Base-by-base conservation (phyloP, 148 eudicot species). In the Rhododendron henanense region DNA sequence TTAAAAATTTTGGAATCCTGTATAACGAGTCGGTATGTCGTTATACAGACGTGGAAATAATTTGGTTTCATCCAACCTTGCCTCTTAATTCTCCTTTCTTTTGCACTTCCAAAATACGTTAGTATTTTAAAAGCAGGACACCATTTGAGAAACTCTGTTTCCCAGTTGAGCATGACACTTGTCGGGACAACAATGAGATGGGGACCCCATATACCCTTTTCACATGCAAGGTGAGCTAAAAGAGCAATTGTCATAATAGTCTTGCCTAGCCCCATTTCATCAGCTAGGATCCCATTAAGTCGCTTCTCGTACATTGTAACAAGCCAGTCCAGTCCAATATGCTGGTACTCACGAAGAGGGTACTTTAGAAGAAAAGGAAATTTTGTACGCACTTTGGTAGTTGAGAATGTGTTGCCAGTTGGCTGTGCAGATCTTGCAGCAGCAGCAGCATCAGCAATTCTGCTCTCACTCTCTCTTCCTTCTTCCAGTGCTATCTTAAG, bases 151-250 rank as follows among this genome's bases (percentile, higher is more conserved):
- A 97, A 97, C 88, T 97, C 99, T 35, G 99, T 97, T 90, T 97
- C 99, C 99, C 99, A 97, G 84, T 97, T 97, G 85, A 97, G 97
- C 99, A 97, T 97, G 87, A 97, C 99, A 90, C 99, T 97, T 67
- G 99, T 97, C 80, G 99, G 99, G 47, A 97, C 99, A 85, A 97
- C 98, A 88, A 97, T 95, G 57, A 97, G 98, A 93, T 97, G 98
- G 31, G 98, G 99, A 51, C 98, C 99, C 99, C 99, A 97, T 87
- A 97, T 97, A 78, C 99, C 99, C 89, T 94, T 97, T 88, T 97
- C 98, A 90, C 96, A 94, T 71, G 99, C 99, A 55, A 97, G 91
- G 88, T 97, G 99, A 28, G 98, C 99, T 78, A 97, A 94, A 87
- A 97, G 93, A 76, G 99, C 96, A 89, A 97, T 97, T 84, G 99